Evolutionary conservation across 768 basidiomycete species (phyloP).

Genomic region (Lyophyllum shimeji): DNA sequence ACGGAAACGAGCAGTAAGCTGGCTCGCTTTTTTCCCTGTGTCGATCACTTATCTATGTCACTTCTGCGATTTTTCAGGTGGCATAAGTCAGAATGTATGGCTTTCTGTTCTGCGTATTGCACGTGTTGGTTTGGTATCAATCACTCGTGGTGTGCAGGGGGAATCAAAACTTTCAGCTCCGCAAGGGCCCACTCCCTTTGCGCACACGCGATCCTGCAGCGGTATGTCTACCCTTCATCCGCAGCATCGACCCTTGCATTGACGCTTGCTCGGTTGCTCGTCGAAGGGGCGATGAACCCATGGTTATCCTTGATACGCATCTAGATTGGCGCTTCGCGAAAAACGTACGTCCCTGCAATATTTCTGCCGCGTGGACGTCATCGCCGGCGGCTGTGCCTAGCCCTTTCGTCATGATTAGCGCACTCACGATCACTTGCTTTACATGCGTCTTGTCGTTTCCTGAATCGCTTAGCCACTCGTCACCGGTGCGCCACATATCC

Average conservation of each 20-base stretch:
- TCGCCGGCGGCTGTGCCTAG: background rate
- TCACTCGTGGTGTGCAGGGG: conserved; percentile 32
- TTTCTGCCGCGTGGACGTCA: background rate
- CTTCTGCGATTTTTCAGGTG: conserved; percentile 47
- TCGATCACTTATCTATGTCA: background rate
- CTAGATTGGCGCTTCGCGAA: conserved; percentile 87
- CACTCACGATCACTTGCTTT: background rate
- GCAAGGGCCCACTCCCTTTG: conserved; percentile 73
- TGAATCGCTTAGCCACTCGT: conserved; percentile 61
- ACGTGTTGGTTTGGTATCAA: background rate
- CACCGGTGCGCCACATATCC: conserved; percentile 59
- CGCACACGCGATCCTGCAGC: conserved; percentile 79
- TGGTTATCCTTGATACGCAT: conserved; percentile 76
- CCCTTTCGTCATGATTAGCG: background rate
- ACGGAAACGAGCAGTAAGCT: conserved; percentile 78
- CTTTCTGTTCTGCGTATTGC: background rate
- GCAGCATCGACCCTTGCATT: background rate
- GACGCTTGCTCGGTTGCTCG: conserved; percentile 8
- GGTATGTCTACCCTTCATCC: conserved; percentile 36
- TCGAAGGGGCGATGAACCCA: conserved; percentile 78
- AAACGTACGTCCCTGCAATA: conserved; percentile 52
- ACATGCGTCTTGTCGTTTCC: background rate
- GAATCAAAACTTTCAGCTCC: conserved; percentile 37
- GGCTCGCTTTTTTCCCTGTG: background rate
- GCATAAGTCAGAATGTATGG: conserved; percentile 84